These are phyloP conservation scores for Fraxinus nigra DNA, from an alignment of 305 asterid species.

Conservation along the genomic window DNA sequence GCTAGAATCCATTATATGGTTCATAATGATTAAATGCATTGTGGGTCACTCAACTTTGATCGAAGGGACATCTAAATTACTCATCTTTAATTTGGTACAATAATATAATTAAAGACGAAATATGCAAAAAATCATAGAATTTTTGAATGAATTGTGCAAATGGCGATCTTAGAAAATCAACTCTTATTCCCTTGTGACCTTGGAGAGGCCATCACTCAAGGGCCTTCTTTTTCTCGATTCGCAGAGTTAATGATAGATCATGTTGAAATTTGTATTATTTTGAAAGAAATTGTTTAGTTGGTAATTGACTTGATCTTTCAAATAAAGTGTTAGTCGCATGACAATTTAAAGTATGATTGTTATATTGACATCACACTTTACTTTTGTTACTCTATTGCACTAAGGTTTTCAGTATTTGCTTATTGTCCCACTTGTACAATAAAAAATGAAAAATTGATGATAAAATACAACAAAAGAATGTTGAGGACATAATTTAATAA, in stretches of 20 bases:
- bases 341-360: no score
- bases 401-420: no score
- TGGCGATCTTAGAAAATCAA: background rate
- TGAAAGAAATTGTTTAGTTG: background rate
- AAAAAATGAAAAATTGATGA: background rate
- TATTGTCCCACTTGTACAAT: background rate
- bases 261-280: no score
- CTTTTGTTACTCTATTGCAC: background rate
- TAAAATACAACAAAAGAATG: no score
- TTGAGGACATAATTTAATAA: background rate
- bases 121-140: background rate
- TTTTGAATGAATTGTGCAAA: background rate
- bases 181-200: background rate
- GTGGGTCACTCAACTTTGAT: background rate
- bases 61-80: background rate
- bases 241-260: background rate
- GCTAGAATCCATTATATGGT: constrained; percentile 18
- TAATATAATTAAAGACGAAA: background rate
- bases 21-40: background rate
- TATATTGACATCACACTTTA: background rate
- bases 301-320: background rate
- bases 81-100: background rate
- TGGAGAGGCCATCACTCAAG: background rate
- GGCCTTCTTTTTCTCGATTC: background rate
- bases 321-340: background rate